Evolutionary conservation across 345 rosid genomes (phyloP).

Genomic region (Pugionium cornutum): DNA sequence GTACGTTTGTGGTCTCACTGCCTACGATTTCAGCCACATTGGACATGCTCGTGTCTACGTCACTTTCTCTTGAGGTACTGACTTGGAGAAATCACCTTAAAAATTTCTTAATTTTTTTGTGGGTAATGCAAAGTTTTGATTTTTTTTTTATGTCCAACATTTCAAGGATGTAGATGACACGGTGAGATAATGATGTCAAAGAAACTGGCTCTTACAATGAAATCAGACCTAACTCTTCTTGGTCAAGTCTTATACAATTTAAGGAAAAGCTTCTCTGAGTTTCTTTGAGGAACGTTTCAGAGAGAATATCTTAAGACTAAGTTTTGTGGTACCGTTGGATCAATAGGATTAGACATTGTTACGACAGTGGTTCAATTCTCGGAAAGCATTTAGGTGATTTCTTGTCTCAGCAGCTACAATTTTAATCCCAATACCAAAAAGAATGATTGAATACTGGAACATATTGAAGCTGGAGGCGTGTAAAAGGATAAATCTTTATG

Average conservation of each 20-base stretch:
- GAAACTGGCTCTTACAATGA: not conserved
- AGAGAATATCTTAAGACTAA: not conserved
- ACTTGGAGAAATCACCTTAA: not conserved
- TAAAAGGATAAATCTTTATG: no score
- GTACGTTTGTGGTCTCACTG: conserved; percentile 96
- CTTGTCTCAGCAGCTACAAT: not conserved
- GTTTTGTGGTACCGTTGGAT: conserved; percentile 1
- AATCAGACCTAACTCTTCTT: conserved; percentile 10
- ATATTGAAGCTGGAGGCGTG: no score
- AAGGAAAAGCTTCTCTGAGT: not conserved
- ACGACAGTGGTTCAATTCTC: not conserved
- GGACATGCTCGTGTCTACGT: conserved; percentile 96
- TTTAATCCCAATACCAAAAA: no score
- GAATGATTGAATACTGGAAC: no score
- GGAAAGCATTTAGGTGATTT: not conserved
- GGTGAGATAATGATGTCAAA: conserved; percentile 44
- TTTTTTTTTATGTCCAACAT: conserved; percentile 73
- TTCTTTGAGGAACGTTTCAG: not conserved
- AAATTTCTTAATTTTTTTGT: not conserved
- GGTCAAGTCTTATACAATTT: not conserved
- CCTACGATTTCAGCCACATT: conserved; percentile 91
- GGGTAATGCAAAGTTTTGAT: conserved; percentile 27
- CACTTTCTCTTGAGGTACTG: conserved; percentile 76
- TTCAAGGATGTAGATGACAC: conserved; percentile 98
- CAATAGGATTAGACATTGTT: not conserved